Evolutionary conservation across 2,329 filamentous ascomycete genomes (phyloP), one percentile per base, ranked within the genome.

Genomic region (Coniochaeta prunicola): DNA sequence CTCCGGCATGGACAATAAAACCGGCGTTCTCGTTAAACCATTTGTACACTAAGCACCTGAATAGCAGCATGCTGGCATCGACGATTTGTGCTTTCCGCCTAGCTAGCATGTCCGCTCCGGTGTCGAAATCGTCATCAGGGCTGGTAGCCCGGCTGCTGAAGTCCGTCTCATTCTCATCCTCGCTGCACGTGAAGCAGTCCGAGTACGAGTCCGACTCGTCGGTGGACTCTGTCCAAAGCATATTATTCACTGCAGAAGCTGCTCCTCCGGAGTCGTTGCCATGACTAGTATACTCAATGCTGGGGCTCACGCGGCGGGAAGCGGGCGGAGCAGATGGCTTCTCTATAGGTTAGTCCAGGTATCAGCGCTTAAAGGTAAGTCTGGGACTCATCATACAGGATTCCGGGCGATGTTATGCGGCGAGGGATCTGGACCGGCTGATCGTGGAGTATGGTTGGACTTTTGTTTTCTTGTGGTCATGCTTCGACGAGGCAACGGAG

Each of bases 391-490:
- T 28, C 54, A 19, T 56, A 56, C 54, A 56, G 36, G 3, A 21
- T 28, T 42, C 19, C 15, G 5, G 54, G 24, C n/a, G 36, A 21
- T 38, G 19, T 42, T 9, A 4, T 42, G 54, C 54, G 54, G 36
- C 54, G 54, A 56, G 54, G 54, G 4, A 56, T 33, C 54, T 56
- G 40, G 54, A 38, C 36, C 54, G 54, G 54, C 54, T n/a, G 33
- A 40, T 28, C 33, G 54, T 56, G 33, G 15, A 1, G 26, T 56
- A 21, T 4, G n/a, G 21, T n/a, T n/a, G 12, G 54, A 17, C 1
- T 19, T 4, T 38, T 2, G 3, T 40, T 13, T 4, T 13, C 2
- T 8, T 17, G 4, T 56, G 34, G 42, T 34, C 54, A 56, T 56
- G 54, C 54, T 56, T 56, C 21, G 54, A 9, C 3, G 54, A 56